These are phyloP conservation scores for Penstemon newberryi DNA, from an alignment of 257 asterid genomes.

Conservation along the genomic window DNA sequence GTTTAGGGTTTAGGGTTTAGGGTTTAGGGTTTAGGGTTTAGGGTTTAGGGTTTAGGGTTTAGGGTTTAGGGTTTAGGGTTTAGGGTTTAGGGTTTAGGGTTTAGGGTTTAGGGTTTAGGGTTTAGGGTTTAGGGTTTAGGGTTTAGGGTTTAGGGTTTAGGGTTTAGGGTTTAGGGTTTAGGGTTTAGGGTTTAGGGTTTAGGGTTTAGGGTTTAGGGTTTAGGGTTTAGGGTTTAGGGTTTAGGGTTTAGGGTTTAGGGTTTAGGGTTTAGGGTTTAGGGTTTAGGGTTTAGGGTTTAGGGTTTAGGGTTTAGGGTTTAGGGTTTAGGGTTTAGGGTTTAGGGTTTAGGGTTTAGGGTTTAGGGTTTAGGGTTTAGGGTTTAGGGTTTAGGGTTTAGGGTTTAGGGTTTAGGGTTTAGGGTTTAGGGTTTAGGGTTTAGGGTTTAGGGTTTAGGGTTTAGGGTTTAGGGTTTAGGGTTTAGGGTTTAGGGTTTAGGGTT, in stretches of 20 bases:
- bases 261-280: conserved; percentile 23
- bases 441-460: conserved; percentile 26
- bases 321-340: conserved; percentile 27
- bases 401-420: conserved; percentile 29
- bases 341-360: conserved; percentile 25
- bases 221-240: conserved; percentile 6
- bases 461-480: conserved; percentile 30
- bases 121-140: conserved; percentile 17
- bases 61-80: conserved; percentile 21
- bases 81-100: conserved; percentile 22
- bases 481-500: conserved; percentile 30
- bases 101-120: conserved; percentile 23
- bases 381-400: conserved; percentile 26
- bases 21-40: conserved; percentile 22
- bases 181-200: conserved; percentile 26
- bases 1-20: conserved; percentile 20
- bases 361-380: conserved; percentile 25
- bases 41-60: conserved; percentile 21
- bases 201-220: conserved; percentile 21
- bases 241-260: conserved; percentile 13
- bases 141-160: conserved; percentile 21
- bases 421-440: conserved; percentile 30
- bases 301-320: conserved; percentile 29
- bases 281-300: conserved; percentile 22
- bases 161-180: conserved; percentile 24